Evolutionary conservation across 805 yeast species (phyloP), one percentile per base, ranked within the genome.

Genomic region (Cyberlindnera americana): DNA sequence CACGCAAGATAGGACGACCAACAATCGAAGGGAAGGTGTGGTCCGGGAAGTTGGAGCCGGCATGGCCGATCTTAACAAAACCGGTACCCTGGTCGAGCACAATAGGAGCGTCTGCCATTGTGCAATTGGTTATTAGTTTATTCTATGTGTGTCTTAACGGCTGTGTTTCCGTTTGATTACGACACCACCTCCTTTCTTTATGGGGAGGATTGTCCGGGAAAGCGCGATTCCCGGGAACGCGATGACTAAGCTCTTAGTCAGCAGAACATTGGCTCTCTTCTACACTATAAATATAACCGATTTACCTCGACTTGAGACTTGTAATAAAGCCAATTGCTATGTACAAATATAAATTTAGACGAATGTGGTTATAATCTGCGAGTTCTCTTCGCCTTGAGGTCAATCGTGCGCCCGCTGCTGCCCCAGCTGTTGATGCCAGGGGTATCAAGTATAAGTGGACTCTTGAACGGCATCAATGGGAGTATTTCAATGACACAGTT

Each of bases 71-170:
- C 63, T 90, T 91, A 39, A 91, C 97, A 61, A 93, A 93, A 42
- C 99, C 99, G 35, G 99, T 93, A 69, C 99, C 99, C 70, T 93
- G 98, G 69, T 93, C 99, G 53, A 93, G 86, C 54, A 93, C 99
- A 39, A 56, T 56, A 31, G 61, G 61, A 23, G 42, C 51, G 30
- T 47, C 50, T 24, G 44, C 46, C 59, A 54, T 54, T 24, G 29
- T 46, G 15, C 40, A 19, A n/a, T 29, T 37, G 27, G 17, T 6
- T 13, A 6, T 14, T 31, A 12, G 36, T 8, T 19, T 19, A 10
- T 29, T 21, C 10, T 6, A 25, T 3, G 26, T 12, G 10, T 19
- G 23, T 17, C 12, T 25, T 6, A 25, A 11, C 10, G 8, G 24
- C 24, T 22, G 24, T 22, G 8, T 22, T 11, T 11, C 8, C 10